Base-by-base conservation (phyloP, 768 basidiomycete species). In the Suillus paluster region DNA sequence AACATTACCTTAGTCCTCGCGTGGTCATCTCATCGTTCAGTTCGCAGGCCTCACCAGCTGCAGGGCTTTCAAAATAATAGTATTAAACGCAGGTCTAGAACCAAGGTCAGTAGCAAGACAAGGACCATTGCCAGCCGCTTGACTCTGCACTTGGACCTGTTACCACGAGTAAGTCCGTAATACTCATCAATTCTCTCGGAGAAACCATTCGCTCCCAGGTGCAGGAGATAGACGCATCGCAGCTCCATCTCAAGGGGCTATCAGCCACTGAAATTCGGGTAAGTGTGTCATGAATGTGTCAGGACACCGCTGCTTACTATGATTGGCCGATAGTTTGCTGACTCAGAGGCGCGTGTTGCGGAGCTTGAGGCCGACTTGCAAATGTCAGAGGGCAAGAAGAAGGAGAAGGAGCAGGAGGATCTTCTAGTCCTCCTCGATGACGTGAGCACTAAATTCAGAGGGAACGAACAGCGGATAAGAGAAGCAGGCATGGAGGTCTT, bases 401-500 rank as follows among this genome's bases (percentile, higher is more conserved):
- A 85, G 66, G 95, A 97, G 75, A 96, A 95, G 76, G 97, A 99
- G 73, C 96, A 98, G 68, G 97, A 98, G 72, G 97, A 99, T 75
- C 74, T 99, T 53, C 80, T 99, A 23, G 96, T 99, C 12, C 77
- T 98, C 36, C 79, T 99, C 4, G 97, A 99, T 69, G 97, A 99
- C 77, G 80, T 97, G 64, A 92, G 87, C 49, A 84, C 79, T 65
- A 99, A 99, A 77, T 82, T 96, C 57, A 85, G 84, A 78, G 81
- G 80, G 66, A 97, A 99, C 71, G 98, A 99, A 79, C 82, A 74
- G 52, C 80, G 83, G 66, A 84, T 99, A 79, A 80, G 83, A 69
- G 85, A 84, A 60, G 85, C 84, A 11, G 92, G 92, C 0, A 61
- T 94, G 72, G 95, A 95, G 38, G 96, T 98, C 2, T 95, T 92